phyloP scores from a whole-genome alignment of 2,329 filamentous ascomycete genomes.

The Pestalotiopsis fici region DNA sequence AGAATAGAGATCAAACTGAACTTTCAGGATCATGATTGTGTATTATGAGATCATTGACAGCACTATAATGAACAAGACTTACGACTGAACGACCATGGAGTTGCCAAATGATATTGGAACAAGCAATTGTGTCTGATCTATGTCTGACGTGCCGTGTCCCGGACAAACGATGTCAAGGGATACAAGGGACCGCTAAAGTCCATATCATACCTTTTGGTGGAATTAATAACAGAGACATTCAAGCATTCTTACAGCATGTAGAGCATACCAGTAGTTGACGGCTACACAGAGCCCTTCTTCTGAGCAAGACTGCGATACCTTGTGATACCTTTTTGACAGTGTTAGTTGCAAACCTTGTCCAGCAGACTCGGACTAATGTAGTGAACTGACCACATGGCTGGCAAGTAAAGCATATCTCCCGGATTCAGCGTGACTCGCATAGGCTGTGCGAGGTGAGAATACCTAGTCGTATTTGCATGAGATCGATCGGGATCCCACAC shows the following conservation, averaged over 20 bases:
- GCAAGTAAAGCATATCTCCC: slow-evolving; percentile 82
- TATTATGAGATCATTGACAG: not conserved
- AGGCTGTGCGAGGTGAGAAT: slow-evolving; percentile 61
- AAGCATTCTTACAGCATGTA: not conserved
- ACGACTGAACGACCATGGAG: not conserved
- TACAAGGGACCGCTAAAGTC: slow-evolving; percentile 72
- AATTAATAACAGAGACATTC: not conserved
- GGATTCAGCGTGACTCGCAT: slow-evolving; percentile 68
- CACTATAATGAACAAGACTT: slow-evolving; percentile 7
- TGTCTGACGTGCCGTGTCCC: slow-evolving; percentile 28
- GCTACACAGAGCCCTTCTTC: slow-evolving; percentile 74
- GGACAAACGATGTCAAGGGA: slow-evolving; percentile 58
- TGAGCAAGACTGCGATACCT: slow-evolving; percentile 71
- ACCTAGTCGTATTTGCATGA: slow-evolving; percentile 48
- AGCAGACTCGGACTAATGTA: not conserved
- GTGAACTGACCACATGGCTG: slow-evolving; percentile 69
- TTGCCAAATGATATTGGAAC: not conserved
- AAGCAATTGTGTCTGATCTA: not conserved
- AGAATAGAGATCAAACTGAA: not conserved
- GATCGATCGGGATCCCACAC: slow-evolving; percentile 74
- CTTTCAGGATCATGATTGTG: not conserved
- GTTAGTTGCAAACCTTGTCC: not conserved
- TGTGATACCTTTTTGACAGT: slow-evolving; percentile 64
- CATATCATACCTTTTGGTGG: slow-evolving; percentile 74
- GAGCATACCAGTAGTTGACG: slow-evolving; percentile 75